Percentiles rank a stretch among this genome's conserved stretches.
Evolutionary conservation across 371 early-diverging fungal species (phyloP).

Genomic region (Parasitella parasitica): DNA sequence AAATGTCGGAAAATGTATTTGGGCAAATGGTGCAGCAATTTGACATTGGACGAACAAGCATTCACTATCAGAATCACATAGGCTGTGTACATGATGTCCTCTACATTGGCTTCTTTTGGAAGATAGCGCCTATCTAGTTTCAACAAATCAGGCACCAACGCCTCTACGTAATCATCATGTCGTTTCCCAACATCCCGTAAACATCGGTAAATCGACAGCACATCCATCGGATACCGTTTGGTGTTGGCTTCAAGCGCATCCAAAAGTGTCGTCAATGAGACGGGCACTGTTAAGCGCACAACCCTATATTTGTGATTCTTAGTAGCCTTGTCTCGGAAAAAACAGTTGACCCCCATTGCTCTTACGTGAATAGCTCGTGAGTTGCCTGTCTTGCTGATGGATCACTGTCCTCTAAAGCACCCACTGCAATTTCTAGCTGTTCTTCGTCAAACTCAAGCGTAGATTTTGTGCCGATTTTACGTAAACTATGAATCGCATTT

Average conservation of each 20-base stretch:
- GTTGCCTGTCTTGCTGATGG: constrained; percentile 64
- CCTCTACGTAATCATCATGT: constrained; percentile 58
- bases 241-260: constrained; percentile 59
- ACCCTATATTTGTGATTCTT: constrained; percentile 27
- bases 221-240: constrained; percentile 68
- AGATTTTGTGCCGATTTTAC: constrained; percentile 62
- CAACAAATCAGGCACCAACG: constrained; percentile 56
- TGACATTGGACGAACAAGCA: constrained; percentile 51
- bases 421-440: constrained; percentile 71
- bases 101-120: constrained; percentile 67
- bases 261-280: constrained; percentile 46
- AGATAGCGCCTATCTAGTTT: constrained; percentile 65
- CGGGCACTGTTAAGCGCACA: constrained; percentile 37
- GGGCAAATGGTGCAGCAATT: constrained; percentile 58
- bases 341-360: not conserved
- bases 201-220: constrained; percentile 64
- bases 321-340: not conserved
- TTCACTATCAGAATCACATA: constrained; percentile 73
- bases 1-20: constrained; percentile 71
- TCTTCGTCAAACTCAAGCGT: constrained; percentile 69
- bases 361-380: constrained; percentile 66
- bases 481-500: constrained; percentile 76
- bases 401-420: constrained; percentile 78
- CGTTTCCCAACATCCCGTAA: constrained; percentile 60
- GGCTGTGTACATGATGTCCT: constrained; percentile 65